Evolutionary conservation across 2,329 filamentous ascomycete genomes (phyloP).

Genomic region (Alternaria gansuensis): DNA sequence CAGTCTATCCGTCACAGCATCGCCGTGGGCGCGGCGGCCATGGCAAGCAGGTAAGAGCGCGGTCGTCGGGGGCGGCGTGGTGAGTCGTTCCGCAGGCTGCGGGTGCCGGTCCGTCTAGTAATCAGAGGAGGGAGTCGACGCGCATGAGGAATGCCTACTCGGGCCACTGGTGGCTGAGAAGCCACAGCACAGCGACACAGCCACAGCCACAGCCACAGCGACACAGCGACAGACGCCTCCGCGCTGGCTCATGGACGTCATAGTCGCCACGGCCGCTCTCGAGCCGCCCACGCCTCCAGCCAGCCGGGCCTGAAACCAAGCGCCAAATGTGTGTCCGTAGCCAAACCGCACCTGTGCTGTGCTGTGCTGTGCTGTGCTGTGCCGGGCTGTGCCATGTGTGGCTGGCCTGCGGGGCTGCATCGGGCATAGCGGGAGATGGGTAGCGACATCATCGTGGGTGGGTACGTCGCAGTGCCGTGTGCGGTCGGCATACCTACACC

Average conservation of each 20-base stretch:
- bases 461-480: not conserved
- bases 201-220: too few relatives aligned
- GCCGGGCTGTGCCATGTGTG: not conserved
- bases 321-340: too few relatives aligned
- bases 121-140: not conserved
- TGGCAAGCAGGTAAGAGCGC: constrained; percentile 10
- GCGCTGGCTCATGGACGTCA: constrained; percentile 20
- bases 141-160: constrained; percentile 26
- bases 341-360: not conserved
- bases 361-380: too few relatives aligned
- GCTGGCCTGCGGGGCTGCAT: constrained; percentile 10
- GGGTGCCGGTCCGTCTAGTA: constrained; percentile 1
- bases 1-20: constrained; percentile 7
- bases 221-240: not conserved
- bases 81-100: constrained; percentile 7
- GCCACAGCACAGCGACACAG: constrained; percentile 18
- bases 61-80: constrained; percentile 1
- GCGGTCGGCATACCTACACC: constrained; percentile 1
- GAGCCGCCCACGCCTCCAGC: not conserved
- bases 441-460: constrained; percentile 23
- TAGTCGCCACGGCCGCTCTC: constrained; percentile 7
- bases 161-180: constrained; percentile 26
- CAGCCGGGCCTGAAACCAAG: not conserved
- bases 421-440: constrained; percentile 18
- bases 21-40: constrained; percentile 13